phyloP scores from a whole-genome alignment of 2,329 filamentous ascomycete genomes.

The Dothistroma pini region DNA sequence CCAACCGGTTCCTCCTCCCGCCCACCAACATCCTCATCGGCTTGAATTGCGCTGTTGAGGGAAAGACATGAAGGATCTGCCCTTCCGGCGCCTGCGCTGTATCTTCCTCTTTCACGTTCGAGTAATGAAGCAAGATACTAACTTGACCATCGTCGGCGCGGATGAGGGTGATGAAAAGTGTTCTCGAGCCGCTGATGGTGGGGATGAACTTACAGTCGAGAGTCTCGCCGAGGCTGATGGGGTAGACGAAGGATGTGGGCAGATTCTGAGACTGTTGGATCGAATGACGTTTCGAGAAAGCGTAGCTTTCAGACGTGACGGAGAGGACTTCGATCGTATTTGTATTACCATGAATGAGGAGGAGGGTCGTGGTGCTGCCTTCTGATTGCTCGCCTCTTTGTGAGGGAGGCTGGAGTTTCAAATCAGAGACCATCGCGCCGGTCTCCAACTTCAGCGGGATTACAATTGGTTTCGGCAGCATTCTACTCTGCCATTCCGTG shows the following conservation, averaged over 20 bases:
- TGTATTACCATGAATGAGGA: neutral
- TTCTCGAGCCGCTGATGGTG: conserved; percentile 34
- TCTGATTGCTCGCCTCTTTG: neutral
- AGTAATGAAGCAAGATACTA: conserved; percentile 2
- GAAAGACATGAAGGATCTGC: conserved; percentile 47
- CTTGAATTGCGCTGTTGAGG: conserved; percentile 42
- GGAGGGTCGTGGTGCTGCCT: neutral
- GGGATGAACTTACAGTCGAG: conserved; percentile 53
- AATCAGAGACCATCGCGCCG: conserved; percentile 8
- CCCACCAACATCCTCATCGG: conserved; percentile 54
- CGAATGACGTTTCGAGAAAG: neutral
- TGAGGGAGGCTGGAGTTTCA: conserved; percentile 6
- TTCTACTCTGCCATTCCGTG: conserved; percentile 42
- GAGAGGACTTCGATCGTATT: neutral
- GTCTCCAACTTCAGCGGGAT: conserved; percentile 1
- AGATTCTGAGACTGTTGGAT: neutral
- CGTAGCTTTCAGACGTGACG: neutral
- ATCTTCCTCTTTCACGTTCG: neutral
- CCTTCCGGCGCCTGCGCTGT: neutral
- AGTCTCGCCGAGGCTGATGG: conserved; percentile 49
- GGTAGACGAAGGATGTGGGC: conserved; percentile 37
- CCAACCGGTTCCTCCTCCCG: conserved; percentile 51
- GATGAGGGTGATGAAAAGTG: conserved; percentile 4
- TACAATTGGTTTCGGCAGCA: conserved; percentile 23
- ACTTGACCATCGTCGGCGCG: neutral